Base-by-base conservation (phyloP, 202 grass and related monocot genomes). In the Panicum hallii region DNA sequence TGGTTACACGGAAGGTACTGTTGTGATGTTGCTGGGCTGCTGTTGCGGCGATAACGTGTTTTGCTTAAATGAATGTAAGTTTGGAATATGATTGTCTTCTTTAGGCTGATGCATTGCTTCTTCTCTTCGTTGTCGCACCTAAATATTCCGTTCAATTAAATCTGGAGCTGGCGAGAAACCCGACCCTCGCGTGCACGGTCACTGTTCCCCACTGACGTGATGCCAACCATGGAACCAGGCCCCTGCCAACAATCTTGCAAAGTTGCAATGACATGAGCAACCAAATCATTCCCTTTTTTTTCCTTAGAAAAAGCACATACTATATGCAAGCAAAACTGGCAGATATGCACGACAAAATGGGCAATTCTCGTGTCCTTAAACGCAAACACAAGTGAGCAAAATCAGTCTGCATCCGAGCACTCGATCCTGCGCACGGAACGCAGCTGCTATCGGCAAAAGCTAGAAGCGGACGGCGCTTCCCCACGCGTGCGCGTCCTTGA, bases 381-480 rank as follows among this genome's bases (percentile, higher is more conserved):
- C 56, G 4, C 11, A 20, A 7, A 10, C 56, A 30, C 26, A 14
- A 28, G 23, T 66, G 34, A 7, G 6, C 34, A 42, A 67, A 20
- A 41, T 42, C 8, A 1, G 17, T 42, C 20, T 19, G 64, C 64
- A 42, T 41, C 64, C 5, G 5, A 11, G 5, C 30, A 16, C 14
- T 16, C 30, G 3, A 32, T 34, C 61, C 26, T 34, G 7, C 1
- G 19, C 7, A n/a, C 54, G 2, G 2, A 1, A 54, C 8, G 16
- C 22, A 5, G 9, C 4, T 55, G 28, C 8, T 20, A 11, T 57
- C 55, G 52, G 55, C n/a, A 12, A 26, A 26, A 23, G 22, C 80
- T 83, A 83, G 69, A 83, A 83, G 43, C 80, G 80, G 20, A 83
- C 68, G 55, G 80, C 22, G 43, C 68, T 83, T 63, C 69, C 80